Evolutionary conservation across 148 eudicot genomes (phyloP), one percentile per base, ranked within the genome.

Genomic region (Spergularia marina): DNA sequence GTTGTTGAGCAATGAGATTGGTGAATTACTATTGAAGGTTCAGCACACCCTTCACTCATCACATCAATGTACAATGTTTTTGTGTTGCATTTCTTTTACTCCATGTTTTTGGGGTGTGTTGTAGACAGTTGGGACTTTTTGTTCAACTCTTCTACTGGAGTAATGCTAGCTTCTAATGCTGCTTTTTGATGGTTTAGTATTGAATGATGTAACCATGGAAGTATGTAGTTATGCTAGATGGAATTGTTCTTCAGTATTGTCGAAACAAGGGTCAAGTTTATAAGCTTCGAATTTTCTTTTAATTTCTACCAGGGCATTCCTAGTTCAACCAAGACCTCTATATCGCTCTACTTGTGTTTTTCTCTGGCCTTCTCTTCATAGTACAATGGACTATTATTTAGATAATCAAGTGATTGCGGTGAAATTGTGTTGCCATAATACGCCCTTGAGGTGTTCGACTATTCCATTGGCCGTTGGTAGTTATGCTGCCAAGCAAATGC

Each of bases 341-440:
- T 60, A 25, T 58, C 20, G 60, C 47, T 49, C 73, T 12, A 36
- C 79, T 51, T 64, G 53, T 65, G 62, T 71, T 71, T 63, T 71
- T 49, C 36, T 53, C 44, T 76, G 79, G 68, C 79, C 79, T 55
- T 65, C 23, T 65, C 54, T 74, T 62, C 74, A 54, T 65, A 49
- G 68, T 4, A 13, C 72, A 40, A 20, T 36, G 76, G 72, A 76
- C 36, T 30, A 30, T 18, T 65, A 58, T 58, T 44, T 64, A 39
- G 55, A 80, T 75, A 54, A 47, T 16, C 79, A 75, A 23, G 30
- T 70, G 39, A 65, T 56, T 41, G 20, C 62, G 3, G 12, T 66
- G 58, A 75, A 75, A n/a, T 63, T 63, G 2, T 80, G 65, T 57
- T 67, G 51, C 70, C 66, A 14, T 18, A 71, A 52, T 44, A 25